These are phyloP conservation scores for Cladosporium sp. DNA, from an alignment of 2,329 filamentous ascomycete genomes.

Conservation along the genomic window DNA sequence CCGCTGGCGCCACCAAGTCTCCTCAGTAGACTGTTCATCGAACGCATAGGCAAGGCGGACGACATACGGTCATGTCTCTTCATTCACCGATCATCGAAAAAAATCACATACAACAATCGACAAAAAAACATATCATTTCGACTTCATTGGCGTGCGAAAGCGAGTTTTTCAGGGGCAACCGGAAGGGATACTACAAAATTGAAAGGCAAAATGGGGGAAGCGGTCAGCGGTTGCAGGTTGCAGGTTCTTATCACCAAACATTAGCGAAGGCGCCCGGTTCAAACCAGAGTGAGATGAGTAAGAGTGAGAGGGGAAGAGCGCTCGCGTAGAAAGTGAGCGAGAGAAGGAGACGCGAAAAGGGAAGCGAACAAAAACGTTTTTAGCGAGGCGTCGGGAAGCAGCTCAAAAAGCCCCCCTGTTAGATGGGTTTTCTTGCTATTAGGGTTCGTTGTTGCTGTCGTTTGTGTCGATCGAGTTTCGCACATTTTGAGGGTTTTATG, in stretches of 20 bases:
- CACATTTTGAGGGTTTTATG: no score
- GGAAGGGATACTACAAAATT: not conserved
- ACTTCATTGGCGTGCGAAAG: not conserved
- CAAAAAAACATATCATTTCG: not conserved
- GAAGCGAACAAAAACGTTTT: not conserved
- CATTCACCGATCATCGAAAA: no score
- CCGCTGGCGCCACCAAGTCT: conserved; percentile 26
- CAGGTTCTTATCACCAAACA: conserved; percentile 7
- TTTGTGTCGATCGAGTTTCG: no score
- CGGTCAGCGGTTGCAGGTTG: not conserved
- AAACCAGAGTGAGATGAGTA: no score
- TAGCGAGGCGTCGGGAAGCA: conserved; percentile 12
- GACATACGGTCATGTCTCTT: no score
- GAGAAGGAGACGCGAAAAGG: not conserved
- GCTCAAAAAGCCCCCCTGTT: no score
- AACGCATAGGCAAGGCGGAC: no score
- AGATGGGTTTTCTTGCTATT: no score
- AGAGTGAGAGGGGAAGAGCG: no score
- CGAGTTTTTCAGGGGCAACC: not conserved
- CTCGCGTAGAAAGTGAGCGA: not conserved
- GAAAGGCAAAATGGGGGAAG: not conserved
- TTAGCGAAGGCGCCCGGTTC: conserved; percentile 13
- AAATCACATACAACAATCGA: not conserved
- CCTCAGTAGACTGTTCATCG: conserved; percentile 23
- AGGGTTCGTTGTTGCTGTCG: no score